Base-by-base conservation (phyloP, 2,329 filamentous ascomycete genomes). In the Penicillium sp. region DNA sequence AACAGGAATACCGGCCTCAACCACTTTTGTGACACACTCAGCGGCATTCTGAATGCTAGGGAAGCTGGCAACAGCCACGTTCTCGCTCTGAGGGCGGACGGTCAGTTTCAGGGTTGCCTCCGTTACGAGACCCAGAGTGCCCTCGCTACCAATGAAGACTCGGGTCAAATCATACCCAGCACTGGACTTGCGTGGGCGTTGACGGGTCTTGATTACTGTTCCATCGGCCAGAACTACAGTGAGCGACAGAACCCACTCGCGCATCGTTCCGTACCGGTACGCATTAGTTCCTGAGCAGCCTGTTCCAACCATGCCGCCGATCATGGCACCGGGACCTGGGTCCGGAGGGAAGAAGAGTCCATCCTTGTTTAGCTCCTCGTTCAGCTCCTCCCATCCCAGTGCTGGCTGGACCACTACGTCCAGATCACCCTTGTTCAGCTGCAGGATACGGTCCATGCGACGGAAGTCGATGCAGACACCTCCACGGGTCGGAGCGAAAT, bases 181-280 rank as follows among this genome's bases (percentile, higher is more conserved):
- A 53, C 88, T 92, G 67, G 89, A 92, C 80, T 96, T 97, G 63
- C 92, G 84, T 11, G 92, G 91, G 47, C 92, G 84, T 74, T 95
- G 91, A 59, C 89, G 83, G 11, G 92, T 97, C 79, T 92, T 93
- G 76, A 97, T 88, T 49, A 96, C 76, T 1, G 92, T 96, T 48
- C 92, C 92, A 73, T 96, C 92, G 18, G 92, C 92, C 66, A 96
- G 81, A 11, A 96, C 92, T 4, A 96, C 90, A 0, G 92, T 96
- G 62, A 96, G 76, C 51, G 85, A 89, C 22, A 96, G 77, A 12
- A 96, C 92, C 92, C 92, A 96, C 70, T 96, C 92, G 59, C 90
- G 87, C 91, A 96, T 96, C 2, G 92, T 96, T 59, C 92, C 92
- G 72, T 96, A 96, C 55, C 92, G 83, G 77, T 95, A 96, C 15